Evolutionary conservation across 345 rosid species (phyloP).

Genomic region (Syzygium aromaticum): DNA sequence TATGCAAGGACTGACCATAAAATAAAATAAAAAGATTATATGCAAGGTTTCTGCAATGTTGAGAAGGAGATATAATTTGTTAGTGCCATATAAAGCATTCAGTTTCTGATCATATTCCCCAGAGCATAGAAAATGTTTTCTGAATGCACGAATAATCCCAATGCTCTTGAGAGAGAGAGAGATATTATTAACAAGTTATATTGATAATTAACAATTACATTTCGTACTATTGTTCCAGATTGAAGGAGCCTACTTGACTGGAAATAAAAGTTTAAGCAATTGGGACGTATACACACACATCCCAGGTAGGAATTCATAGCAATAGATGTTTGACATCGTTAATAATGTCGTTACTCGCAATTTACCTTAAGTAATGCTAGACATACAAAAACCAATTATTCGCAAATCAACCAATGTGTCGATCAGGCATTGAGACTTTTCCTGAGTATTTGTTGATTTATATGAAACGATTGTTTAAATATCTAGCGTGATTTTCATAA

Average conservation of each 20-base stretch:
- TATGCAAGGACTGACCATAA: not conserved
- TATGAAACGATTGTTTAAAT: rapidly evolving
- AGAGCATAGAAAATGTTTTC: not conserved
- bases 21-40: not conserved
- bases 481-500: not conserved
- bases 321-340: not conserved
- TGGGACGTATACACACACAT: slow-evolving; percentile 17
- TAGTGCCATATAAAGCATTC: not conserved
- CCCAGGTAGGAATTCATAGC: not conserved
- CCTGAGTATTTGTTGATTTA: too few relatives aligned
- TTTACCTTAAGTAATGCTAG: not conserved
- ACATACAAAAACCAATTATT: not conserved
- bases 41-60: not conserved
- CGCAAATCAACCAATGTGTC: rapidly evolving
- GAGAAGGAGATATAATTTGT: not conserved
- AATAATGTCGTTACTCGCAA: rapidly evolving
- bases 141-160: not conserved
- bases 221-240: not conserved
- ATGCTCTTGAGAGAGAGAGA: not conserved
- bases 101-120: too few relatives aligned
- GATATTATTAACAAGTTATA: not conserved
- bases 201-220: not conserved
- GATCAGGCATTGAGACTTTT: not conserved
- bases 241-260: slow-evolving; percentile 16
- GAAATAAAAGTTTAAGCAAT: slow-evolving; percentile 18